These are phyloP conservation scores for Cicer arietinum DNA, from an alignment of 306 rosid species.

Conservation along the genomic window DNA sequence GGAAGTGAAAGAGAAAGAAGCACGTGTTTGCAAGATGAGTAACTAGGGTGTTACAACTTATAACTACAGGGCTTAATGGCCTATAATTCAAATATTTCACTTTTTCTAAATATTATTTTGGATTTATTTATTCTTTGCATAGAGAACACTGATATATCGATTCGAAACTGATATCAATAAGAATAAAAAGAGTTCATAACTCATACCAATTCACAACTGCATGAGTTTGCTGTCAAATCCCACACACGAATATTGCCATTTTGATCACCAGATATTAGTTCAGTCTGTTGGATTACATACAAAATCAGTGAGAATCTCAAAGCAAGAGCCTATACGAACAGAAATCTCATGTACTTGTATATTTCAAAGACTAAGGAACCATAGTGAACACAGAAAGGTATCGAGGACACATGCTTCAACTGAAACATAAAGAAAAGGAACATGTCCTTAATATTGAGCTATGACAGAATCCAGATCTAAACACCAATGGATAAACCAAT, in stretches of 20 bases:
- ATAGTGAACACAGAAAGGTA: slow-evolving; percentile 30
- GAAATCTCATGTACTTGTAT: slow-evolving; percentile 16
- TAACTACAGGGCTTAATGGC: slow-evolving; percentile 12
- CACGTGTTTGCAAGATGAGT: slow-evolving; percentile 11
- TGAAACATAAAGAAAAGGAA: slow-evolving; percentile 29
- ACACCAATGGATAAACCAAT: slow-evolving; percentile 22
- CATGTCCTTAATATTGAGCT: slow-evolving; percentile 3
- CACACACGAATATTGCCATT: slow-evolving; percentile 98
- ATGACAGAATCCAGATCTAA: slow-evolving; percentile 38
- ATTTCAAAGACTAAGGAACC: slow-evolving; percentile 29
- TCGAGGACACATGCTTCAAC: slow-evolving; percentile 29
- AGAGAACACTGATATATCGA: slow-evolving; percentile 27
- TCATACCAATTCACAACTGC: slow-evolving; percentile 97
- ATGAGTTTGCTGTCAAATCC: slow-evolving; percentile 99
- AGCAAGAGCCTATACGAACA: slow-evolving; percentile 20
- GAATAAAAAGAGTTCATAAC: slow-evolving; percentile 12
- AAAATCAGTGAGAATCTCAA: slow-evolving; percentile 38
- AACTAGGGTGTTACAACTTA: slow-evolving; percentile 11
- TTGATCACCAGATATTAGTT: slow-evolving; percentile 98
- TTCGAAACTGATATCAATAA: slow-evolving; percentile 22
- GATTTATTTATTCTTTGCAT: not conserved
- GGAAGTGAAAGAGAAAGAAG: slow-evolving; percentile 30
- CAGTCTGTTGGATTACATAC: slow-evolving; percentile 68
- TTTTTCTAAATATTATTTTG: slow-evolving; percentile 7
- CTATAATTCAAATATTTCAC: slow-evolving; percentile 36